Evolutionary conservation across 2,329 filamentous ascomycete genomes (phyloP).

Genomic region (Malbranchea zuffiana): DNA sequence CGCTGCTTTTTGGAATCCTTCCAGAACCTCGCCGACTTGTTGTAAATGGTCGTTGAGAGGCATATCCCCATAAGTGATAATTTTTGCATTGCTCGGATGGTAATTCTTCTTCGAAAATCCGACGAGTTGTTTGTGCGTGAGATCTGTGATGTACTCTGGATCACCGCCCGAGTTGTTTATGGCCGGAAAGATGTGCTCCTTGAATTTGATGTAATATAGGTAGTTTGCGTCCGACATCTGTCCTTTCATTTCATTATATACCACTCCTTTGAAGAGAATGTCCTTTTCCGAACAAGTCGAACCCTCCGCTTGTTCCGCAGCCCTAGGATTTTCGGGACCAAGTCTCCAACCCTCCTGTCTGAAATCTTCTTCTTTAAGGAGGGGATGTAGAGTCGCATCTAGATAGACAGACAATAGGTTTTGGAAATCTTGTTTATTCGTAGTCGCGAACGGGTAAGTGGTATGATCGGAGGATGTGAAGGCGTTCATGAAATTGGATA

Average conservation of each 20-base stretch:
- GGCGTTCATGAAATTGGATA: constrained; percentile 99
- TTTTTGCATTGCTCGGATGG: constrained; percentile 92
- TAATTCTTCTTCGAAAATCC: constrained; percentile 89
- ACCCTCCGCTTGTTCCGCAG: constrained; percentile 39
- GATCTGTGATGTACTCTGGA: constrained; percentile 87
- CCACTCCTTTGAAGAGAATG: constrained; percentile 85
- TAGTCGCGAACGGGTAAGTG: constrained; percentile 95
- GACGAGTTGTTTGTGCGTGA: constrained; percentile 82
- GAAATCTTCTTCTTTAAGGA: constrained; percentile 85
- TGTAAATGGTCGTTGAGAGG: constrained; percentile 68
- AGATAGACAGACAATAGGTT: constrained; percentile 96
- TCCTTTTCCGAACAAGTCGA: constrained; percentile 27
- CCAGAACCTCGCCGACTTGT: constrained; percentile 65
- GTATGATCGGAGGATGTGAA: constrained; percentile 95
- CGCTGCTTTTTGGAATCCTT: constrained; percentile 58
- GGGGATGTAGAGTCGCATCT: constrained; percentile 80
- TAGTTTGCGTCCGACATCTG: constrained; percentile 98
- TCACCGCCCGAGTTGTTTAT: constrained; percentile 97
- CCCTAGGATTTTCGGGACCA: constrained; percentile 74
- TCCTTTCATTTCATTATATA: constrained; percentile 99
- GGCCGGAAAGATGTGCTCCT: constrained; percentile 85
- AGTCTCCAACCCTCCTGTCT: constrained; percentile 95
- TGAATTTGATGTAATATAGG: constrained; percentile 88
- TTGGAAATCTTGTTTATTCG: constrained; percentile 86
- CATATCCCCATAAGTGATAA: constrained; percentile 93